These are phyloP conservation scores for Nothophoma quercina DNA, from an alignment of 2,329 filamentous ascomycete genomes.

Conservation along the genomic window DNA sequence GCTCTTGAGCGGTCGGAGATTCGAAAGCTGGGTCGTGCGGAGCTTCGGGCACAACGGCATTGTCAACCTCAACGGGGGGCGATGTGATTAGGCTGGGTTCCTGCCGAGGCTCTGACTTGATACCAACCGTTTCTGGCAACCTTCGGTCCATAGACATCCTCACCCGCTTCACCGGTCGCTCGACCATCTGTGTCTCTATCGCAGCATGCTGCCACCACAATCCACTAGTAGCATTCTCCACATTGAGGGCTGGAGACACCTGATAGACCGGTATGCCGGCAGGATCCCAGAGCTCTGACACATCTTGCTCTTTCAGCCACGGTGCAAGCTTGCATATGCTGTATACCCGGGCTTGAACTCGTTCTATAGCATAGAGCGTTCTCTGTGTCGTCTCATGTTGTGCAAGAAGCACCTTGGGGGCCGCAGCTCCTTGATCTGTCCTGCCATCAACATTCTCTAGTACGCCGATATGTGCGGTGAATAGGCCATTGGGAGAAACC, in stretches of 20 bases:
- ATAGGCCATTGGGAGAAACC: constrained; percentile 41
- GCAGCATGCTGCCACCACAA: constrained; percentile 46
- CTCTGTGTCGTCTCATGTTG: constrained; percentile 61
- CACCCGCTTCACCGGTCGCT: constrained; percentile 30
- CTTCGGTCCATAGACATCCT: constrained; percentile 45
- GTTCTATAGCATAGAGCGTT: constrained; percentile 81
- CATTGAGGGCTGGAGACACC: constrained; percentile 60
- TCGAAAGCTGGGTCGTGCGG: constrained; percentile 12
- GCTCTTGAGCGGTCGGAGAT: constrained; percentile 40
- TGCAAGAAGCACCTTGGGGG: constrained; percentile 45
- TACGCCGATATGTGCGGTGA: constrained; percentile 43
- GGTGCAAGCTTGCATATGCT: constrained; percentile 71
- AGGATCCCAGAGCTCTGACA: constrained; percentile 50
- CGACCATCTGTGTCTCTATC: constrained; percentile 25
- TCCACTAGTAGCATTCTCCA: not conserved
- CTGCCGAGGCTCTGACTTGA: constrained; percentile 10
- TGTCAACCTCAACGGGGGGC: not conserved
- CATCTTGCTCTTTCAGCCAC: constrained; percentile 68
- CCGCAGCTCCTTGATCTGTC: constrained; percentile 3
- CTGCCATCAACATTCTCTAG: constrained; percentile 35
- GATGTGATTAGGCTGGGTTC: not conserved
- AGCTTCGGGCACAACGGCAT: not conserved
- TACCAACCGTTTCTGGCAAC: constrained; percentile 10
- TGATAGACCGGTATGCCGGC: constrained; percentile 58
- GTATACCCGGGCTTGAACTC: constrained; percentile 68